These are phyloP conservation scores for Ascochyta rabiei DNA, from an alignment of 2,329 filamentous ascomycete species.

Conservation along the genomic window DNA sequence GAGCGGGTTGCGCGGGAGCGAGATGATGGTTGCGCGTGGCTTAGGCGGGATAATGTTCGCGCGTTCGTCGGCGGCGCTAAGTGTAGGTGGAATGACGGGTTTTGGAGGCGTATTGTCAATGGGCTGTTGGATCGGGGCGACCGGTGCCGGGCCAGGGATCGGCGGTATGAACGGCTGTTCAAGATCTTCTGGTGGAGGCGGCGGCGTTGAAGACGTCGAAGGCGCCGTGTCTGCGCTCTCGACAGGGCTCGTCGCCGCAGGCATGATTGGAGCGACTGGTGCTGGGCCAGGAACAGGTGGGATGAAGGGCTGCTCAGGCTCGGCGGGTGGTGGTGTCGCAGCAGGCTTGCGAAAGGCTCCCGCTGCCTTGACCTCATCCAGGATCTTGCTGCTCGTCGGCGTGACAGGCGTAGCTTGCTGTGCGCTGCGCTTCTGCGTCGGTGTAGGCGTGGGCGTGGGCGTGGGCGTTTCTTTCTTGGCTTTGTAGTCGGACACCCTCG, in stretches of 20 bases:
- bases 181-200: background rate
- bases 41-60: slow-evolving; percentile 6
- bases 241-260: background rate
- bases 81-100: slow-evolving; percentile 6
- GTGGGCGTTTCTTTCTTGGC: slow-evolving; percentile 16
- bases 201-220: background rate
- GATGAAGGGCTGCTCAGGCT: slow-evolving; percentile 5
- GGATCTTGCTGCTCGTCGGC: slow-evolving; percentile 38
- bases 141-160: background rate
- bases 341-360: slow-evolving; percentile 26
- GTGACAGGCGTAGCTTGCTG: slow-evolving; percentile 34
- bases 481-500: slow-evolving; percentile 14
- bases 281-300: slow-evolving; percentile 14
- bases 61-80: slow-evolving; percentile 8
- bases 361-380: slow-evolving; percentile 36
- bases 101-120: background rate
- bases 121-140: slow-evolving; percentile 12
- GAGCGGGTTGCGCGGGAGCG: slow-evolving; percentile 29
- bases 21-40: slow-evolving; percentile 29
- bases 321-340: background rate
- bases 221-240: background rate
- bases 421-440: slow-evolving; percentile 5
- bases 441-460: slow-evolving; percentile 25
- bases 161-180: background rate
- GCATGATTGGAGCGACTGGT: slow-evolving; percentile 12